Evolutionary conservation across 495 filamentous ascomycete species (phyloP).

Genomic region (Talaromyces stipitatus): DNA sequence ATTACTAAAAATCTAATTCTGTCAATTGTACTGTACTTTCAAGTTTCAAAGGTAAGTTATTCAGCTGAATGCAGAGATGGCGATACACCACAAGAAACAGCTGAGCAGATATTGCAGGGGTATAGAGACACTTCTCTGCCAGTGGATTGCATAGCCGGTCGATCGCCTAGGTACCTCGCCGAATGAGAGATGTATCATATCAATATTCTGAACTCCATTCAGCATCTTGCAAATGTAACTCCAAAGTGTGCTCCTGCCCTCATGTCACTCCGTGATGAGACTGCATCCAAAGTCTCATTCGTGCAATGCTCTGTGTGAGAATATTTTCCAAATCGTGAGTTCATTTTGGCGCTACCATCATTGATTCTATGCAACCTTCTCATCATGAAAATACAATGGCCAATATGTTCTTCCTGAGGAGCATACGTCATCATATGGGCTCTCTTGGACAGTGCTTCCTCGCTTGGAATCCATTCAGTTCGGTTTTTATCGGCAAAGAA

Average conservation of each 20-base stretch:
- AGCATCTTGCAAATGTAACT: background rate
- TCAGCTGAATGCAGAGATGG: no score
- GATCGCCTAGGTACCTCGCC: no score
- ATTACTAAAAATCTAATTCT: no score
- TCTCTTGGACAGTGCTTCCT: background rate
- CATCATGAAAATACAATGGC: slow-evolving; percentile 1
- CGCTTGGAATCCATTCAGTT: background rate
- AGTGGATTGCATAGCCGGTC: no score
- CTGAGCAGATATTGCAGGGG: no score
- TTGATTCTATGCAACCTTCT: background rate
- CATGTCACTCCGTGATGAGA: background rate
- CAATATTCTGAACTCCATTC: background rate
- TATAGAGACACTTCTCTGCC: no score
- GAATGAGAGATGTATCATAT: no score
- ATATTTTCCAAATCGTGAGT: background rate
- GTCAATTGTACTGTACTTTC: no score
- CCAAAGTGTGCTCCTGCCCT: background rate
- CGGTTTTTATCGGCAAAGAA: background rate
- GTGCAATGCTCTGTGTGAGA: background rate
- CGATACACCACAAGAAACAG: no score
- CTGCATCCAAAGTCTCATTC: background rate
- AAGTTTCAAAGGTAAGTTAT: no score
- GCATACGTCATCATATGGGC: background rate
- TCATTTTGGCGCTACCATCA: background rate
- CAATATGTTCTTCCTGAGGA: background rate